These are phyloP conservation scores for Aschersonia sp. DNA, from an alignment of 2,329 filamentous ascomycete species.

Conservation along the genomic window DNA sequence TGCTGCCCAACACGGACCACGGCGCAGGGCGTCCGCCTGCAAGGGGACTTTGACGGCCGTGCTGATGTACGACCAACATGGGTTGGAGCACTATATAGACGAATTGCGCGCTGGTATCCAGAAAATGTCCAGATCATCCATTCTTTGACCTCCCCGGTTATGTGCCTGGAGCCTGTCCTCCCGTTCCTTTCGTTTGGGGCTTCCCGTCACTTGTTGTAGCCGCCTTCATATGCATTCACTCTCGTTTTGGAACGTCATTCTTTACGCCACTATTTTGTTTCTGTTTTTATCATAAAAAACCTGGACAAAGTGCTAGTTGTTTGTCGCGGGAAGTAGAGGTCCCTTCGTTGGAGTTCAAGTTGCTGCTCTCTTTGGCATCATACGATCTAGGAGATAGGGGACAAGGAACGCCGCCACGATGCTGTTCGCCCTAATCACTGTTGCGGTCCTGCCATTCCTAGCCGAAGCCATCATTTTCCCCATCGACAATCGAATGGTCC, in stretches of 20 bases:
- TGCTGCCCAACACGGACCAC: neutral
- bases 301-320: too few relatives aligned
- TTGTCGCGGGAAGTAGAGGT: too few relatives aligned
- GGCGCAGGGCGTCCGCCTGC: neutral
- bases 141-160: neutral
- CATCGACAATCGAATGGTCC: conserved; percentile 10
- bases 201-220: neutral
- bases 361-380: conserved; percentile 14
- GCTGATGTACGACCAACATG: neutral
- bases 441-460: conserved; percentile 14
- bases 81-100: neutral
- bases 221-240: neutral
- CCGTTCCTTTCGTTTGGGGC: neutral
- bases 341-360: neutral
- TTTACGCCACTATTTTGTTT: neutral
- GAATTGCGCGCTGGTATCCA: too few relatives aligned
- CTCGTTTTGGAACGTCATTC: neutral
- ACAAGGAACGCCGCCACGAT: conserved; percentile 8
- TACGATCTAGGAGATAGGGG: neutral
- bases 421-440: conserved; percentile 15
- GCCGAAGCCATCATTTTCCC: conserved; percentile 9
- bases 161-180: neutral
- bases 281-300: too few relatives aligned
- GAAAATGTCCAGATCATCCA: neutral
- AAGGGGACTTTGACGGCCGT: neutral